These are phyloP conservation scores for Anacardium occidentale DNA, from an alignment of 345 rosid genomes.

Conservation along the genomic window DNA sequence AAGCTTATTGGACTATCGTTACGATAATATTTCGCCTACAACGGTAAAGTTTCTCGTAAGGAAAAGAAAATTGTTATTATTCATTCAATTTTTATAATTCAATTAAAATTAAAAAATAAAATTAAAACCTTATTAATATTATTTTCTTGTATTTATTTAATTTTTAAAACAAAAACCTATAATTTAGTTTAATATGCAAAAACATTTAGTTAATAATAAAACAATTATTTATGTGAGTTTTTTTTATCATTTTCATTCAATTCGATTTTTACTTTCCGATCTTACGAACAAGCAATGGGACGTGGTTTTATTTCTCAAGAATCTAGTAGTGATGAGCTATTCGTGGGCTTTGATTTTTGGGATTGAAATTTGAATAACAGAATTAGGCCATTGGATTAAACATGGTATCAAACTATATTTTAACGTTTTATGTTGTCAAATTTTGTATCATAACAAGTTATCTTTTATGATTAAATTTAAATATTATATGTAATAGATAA, in stretches of 20 bases:
- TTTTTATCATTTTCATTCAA: background rate
- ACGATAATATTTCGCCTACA: too few species aligned
- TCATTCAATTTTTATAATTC: too few species aligned
- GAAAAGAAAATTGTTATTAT: too few species aligned
- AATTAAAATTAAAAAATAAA: too few species aligned
- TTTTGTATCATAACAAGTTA: background rate
- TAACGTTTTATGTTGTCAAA: background rate
- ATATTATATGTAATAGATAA: background rate
- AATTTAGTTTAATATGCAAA: too few species aligned
- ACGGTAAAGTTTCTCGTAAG: too few species aligned
- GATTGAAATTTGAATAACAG: background rate
- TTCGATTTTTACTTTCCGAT: background rate
- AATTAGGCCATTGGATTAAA: conserved; percentile 18
- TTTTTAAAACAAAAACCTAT: too few species aligned
- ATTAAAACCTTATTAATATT: too few species aligned
- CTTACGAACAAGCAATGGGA: background rate
- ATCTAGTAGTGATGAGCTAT: background rate
- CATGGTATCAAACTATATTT: background rate
- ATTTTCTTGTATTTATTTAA: too few species aligned
- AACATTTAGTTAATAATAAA: too few species aligned
- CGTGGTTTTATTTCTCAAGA: background rate
- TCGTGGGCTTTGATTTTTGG: background rate
- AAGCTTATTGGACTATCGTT: background rate
- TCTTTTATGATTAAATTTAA: too few species aligned
- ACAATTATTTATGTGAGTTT: too few species aligned